Evolutionary conservation across 345 rosid species (phyloP), one percentile per base, ranked within the genome.

Genomic region (Gossypium arboreum): DNA sequence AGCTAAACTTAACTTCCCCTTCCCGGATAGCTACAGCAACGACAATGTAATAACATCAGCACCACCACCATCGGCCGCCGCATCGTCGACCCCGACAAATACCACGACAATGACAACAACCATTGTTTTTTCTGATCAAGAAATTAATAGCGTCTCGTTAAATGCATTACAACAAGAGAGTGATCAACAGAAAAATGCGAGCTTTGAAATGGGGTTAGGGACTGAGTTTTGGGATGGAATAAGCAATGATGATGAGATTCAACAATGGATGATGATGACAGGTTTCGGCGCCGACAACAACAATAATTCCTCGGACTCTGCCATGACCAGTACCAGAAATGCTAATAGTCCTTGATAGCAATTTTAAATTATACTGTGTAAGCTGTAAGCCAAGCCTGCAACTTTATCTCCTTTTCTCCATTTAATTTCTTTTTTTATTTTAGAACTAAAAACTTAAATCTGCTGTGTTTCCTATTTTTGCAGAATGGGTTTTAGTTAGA

Each of bases 1-100:
- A 8, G 91, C 91, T 50, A 87, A 87, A 78, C 91, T 87, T 9
- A 87, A 87, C 79, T 95, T 95, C 73, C 94, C 92, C 0, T 86
- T 84, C 72, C 77, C 82, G 1, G 97, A 86, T 9, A 63, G 29
- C 44, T 20, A 2, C 20, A 54, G 29, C 54, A 27, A 6, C 5
- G 39, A 9, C 51, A 41, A 29, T 22, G 44, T 3, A 10, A 48
- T 63, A 12, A 27, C 52, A 41, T 2, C 71, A 59, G 17, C 41
- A 7, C 71, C 61, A 25, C 61, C 25, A 25, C 60, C 51, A 48
- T 3, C 8, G 4, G 10, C 73, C 2, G 20, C 20, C 2, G 48
- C 61, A 10, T 9, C 25, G 2, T 3, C 29, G 15, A 22, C 15
- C 11, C 6, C 62, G 16, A 57, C 34, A 57, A 34, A 34, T 34